Percentiles rank a stretch among this genome's conserved stretches.
Conservation (phyloP, 177 flowering plant genomes). For the Vitis hybrid region DNA sequence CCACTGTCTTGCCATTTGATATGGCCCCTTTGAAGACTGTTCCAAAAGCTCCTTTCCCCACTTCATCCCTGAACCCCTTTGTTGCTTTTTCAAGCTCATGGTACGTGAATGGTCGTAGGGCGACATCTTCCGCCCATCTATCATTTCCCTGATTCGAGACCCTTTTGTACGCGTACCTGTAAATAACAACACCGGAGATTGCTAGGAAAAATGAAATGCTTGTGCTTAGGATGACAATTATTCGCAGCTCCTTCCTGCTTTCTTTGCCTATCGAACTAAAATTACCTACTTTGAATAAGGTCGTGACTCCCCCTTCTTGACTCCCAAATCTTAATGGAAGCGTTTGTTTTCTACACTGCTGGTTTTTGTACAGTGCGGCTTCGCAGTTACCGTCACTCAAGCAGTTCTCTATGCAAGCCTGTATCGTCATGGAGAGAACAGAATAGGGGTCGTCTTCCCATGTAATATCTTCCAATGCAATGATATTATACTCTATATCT, state of each 20-base stretch:
- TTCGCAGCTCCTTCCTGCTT: not conserved
- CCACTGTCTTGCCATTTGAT: constrained; percentile 4
- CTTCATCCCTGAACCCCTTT: constrained; percentile 20
- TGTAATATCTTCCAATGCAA: not conserved
- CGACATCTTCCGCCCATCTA: constrained; percentile 11
- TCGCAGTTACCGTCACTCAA: constrained; percentile 29
- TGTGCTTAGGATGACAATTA: not conserved
- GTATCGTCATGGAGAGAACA: not conserved
- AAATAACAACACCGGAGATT: not conserved
- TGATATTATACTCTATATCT: not conserved
- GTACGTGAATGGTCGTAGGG: constrained; percentile 17
- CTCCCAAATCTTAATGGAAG: constrained; percentile 27
- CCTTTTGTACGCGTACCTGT: not conserved
- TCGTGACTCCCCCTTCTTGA: not conserved
- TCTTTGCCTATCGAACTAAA: not conserved
- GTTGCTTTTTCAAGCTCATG: constrained; percentile 22
- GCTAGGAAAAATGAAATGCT: not conserved
- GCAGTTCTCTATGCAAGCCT: constrained; percentile 21
- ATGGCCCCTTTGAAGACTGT: constrained; percentile 25
- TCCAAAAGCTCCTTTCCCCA: constrained; percentile 26
- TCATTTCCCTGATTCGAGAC: not conserved
- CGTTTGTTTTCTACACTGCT: constrained; percentile 20
- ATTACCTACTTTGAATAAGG: constrained; percentile 14
- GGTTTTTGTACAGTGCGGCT: constrained; percentile 14
- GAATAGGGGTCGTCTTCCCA: constrained; percentile 14